These are phyloP conservation scores for Avena sativa DNA, from an alignment of 176 grass and related monocot genomes.

Conservation along the genomic window DNA sequence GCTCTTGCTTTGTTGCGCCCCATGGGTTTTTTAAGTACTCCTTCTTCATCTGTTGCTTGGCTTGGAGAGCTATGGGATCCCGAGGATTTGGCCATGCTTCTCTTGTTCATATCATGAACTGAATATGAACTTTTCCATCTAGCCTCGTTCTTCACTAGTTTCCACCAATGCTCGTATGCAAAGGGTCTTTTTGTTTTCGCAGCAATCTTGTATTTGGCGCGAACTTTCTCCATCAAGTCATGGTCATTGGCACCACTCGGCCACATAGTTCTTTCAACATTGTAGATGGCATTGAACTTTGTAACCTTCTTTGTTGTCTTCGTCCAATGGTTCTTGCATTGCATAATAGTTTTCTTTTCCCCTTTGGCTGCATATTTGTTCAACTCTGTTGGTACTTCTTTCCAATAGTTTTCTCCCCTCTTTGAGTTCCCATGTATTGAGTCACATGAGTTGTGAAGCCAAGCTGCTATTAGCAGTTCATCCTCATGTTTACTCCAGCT, in stretches of 20 bases:
- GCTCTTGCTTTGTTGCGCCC: too few species aligned
- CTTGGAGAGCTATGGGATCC: too few species aligned
- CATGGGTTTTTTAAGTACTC: too few species aligned
- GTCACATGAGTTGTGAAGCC: background rate
- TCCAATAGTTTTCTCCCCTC: background rate
- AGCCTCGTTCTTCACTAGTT: too few species aligned
- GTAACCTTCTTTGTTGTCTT: constrained; percentile 12
- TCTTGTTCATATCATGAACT: too few species aligned
- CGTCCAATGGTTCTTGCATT: constrained; percentile 12
- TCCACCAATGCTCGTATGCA: too few species aligned
- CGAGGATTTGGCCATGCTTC: too few species aligned
- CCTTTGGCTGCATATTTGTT: background rate
- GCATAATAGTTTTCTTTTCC: background rate
- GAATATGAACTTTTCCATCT: too few species aligned
- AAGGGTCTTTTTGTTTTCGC: too few species aligned
- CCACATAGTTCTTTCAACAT: background rate
- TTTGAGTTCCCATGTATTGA: background rate
- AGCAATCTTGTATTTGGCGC: too few species aligned
- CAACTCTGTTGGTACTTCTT: background rate
- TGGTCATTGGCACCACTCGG: background rate
- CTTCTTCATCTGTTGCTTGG: too few species aligned
- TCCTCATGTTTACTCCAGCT: background rate
- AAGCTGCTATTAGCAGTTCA: background rate
- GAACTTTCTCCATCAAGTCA: too few species aligned
- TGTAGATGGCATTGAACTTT: background rate